phyloP scores from a whole-genome alignment of 192 early-diverging fungal genomes.

The Coemansia sp. region DNA sequence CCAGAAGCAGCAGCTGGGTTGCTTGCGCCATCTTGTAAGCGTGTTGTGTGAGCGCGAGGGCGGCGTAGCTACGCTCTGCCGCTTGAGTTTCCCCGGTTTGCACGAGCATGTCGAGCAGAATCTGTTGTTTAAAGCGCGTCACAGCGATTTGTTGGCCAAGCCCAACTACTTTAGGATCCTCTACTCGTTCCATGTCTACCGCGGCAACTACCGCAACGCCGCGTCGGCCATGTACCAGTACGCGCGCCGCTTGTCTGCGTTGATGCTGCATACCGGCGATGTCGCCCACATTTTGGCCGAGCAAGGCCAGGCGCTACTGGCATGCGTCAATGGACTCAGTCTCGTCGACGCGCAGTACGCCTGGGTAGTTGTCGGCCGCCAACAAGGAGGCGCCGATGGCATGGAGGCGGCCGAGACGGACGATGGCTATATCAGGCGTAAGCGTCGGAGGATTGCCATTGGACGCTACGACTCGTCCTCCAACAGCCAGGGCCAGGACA shows the following conservation, averaged over 20 bases:
- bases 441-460: slow-evolving; percentile 34
- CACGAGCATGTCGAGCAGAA: slow-evolving; percentile 51
- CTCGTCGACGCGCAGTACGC: slow-evolving; percentile 48
- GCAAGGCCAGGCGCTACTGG: slow-evolving; percentile 44
- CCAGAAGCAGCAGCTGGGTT: slow-evolving; percentile 32
- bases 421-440: slow-evolving; percentile 17
- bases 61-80: slow-evolving; percentile 39
- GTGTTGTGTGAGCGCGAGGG: slow-evolving; percentile 49
- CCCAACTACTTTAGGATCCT: slow-evolving; percentile 54
- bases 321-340: slow-evolving; percentile 39
- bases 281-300: slow-evolving; percentile 21
- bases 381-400: background rate
- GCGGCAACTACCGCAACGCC: slow-evolving; percentile 55
- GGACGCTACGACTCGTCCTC: slow-evolving; percentile 28
- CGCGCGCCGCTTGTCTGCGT: slow-evolving; percentile 29
- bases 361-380: slow-evolving; percentile 47
- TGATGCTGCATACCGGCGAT: slow-evolving; percentile 21
- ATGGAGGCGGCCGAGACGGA: background rate
- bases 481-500: slow-evolving; percentile 24
- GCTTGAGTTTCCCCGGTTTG: slow-evolving; percentile 40
- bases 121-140: slow-evolving; percentile 54
- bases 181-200: slow-evolving; percentile 55
- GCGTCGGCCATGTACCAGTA: slow-evolving; percentile 58
- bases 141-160: slow-evolving; percentile 30
- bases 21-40: slow-evolving; percentile 48